These are phyloP conservation scores for Petasospora rhodanensis DNA, from an alignment of 1,139 yeast genomes.

Conservation along the genomic window DNA sequence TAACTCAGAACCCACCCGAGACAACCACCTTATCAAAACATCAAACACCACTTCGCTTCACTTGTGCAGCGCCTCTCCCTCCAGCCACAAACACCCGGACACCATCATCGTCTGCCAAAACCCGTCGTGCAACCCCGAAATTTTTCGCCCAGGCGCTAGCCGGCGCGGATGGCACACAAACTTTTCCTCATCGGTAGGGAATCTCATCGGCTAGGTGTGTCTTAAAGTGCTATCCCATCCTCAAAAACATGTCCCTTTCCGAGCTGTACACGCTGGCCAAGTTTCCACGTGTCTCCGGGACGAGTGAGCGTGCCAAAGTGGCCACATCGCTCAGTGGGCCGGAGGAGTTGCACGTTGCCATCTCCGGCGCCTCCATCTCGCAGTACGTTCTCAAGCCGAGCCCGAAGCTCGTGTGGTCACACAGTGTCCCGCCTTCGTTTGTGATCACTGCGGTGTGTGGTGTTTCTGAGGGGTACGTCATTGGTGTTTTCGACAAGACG, in stretches of 20 bases:
- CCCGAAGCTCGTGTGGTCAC: slow-evolving; percentile 73
- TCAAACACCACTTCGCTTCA: too few species aligned
- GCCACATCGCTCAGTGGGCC: slow-evolving; percentile 13
- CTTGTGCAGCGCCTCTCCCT: too few species aligned
- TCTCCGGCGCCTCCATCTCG: slow-evolving; percentile 73
- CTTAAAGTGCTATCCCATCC: neutral
- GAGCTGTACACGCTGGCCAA: slow-evolving; percentile 21
- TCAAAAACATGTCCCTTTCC: slow-evolving; percentile 19
- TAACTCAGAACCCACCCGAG: too few species aligned
- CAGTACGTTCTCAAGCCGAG: slow-evolving; percentile 73
- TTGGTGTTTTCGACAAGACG: slow-evolving; percentile 35
- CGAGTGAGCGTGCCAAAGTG: slow-evolving; percentile 14
- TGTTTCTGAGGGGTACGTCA: slow-evolving; percentile 15
- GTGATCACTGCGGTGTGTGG: slow-evolving; percentile 30
- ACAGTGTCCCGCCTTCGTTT: slow-evolving; percentile 62
- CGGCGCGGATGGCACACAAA: too few species aligned
- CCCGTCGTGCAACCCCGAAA: too few species aligned
- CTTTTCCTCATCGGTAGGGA: too few species aligned
- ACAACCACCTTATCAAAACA: too few species aligned
- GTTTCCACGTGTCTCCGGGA: slow-evolving; percentile 22
- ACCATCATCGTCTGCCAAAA: too few species aligned
- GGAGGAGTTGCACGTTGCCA: slow-evolving; percentile 47
- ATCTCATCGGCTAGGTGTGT: neutral
- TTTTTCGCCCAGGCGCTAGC: too few species aligned
- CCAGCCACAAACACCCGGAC: too few species aligned